Conservation (phyloP, 192 early-diverging fungal genomes). For the Backusella luteola region DNA sequence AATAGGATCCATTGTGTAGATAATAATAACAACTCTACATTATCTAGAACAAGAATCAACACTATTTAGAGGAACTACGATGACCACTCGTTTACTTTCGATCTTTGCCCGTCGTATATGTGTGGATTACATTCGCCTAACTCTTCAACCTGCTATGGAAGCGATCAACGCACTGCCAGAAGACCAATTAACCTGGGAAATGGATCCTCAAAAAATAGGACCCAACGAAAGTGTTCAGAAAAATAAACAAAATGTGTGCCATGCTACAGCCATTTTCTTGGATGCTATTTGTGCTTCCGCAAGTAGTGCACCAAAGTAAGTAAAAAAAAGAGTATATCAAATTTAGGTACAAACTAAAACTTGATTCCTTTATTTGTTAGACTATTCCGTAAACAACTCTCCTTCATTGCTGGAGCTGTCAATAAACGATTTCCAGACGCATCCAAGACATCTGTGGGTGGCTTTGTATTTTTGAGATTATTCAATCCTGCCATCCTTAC, state of each 20-base stretch:
- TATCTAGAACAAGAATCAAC: constrained; percentile 52
- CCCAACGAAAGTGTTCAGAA: constrained; percentile 61
- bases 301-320: constrained; percentile 57
- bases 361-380: constrained; percentile 17
- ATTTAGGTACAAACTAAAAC: not conserved
- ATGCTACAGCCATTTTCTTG: constrained; percentile 69
- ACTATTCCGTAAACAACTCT: constrained; percentile 75
- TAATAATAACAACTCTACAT: not conserved
- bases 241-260: constrained; percentile 75
- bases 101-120: constrained; percentile 78
- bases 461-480: constrained; percentile 93
- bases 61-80: constrained; percentile 86
- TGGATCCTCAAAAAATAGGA: constrained; percentile 76
- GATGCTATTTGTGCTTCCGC: constrained; percentile 78
- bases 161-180: constrained; percentile 46
- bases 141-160: constrained; percentile 68
- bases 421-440: constrained; percentile 78
- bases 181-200: constrained; percentile 68
- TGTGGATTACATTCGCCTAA: constrained; percentile 71
- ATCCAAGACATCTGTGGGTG: constrained; percentile 83
- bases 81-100: constrained; percentile 81
- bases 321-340: not conserved
- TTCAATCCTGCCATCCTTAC: constrained; percentile 91
- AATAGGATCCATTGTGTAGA: not conserved
- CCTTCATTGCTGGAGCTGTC: constrained; percentile 72